Evolutionary conservation across 441 rosid species (phyloP).

Genomic region (Euphorbia celastroides): DNA sequence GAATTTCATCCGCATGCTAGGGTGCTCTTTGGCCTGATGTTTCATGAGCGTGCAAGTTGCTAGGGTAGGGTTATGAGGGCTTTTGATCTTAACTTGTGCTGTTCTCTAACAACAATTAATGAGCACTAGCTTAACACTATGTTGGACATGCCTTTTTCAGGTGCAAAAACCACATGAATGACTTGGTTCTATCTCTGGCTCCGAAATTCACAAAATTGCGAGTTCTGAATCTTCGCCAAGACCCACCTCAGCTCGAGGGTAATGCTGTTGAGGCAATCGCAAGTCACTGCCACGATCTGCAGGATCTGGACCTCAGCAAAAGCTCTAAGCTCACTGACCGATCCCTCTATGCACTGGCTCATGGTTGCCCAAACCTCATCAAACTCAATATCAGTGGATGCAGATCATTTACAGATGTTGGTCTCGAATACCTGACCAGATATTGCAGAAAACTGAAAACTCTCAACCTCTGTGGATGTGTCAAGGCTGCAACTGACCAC

Average conservation of each 20-base stretch:
- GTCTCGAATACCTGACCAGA: conserved; percentile 49
- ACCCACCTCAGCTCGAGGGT: conserved; percentile 80
- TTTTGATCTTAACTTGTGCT: background rate
- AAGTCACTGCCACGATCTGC: conserved; percentile 65
- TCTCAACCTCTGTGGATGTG: conserved; percentile 90
- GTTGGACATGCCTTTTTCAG: conserved; percentile 28
- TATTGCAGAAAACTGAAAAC: conserved; percentile 57
- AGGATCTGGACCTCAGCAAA: conserved; percentile 88
- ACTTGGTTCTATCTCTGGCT: conserved; percentile 69
- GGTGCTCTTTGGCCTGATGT: too few relatives aligned
- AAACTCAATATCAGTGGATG: conserved; percentile 95
- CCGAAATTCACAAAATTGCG: conserved; percentile 74
- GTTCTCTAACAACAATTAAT: background rate
- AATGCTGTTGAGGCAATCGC: conserved; percentile 74
- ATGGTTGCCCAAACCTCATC: conserved; percentile 70
- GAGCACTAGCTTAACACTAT: background rate
- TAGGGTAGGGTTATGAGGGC: background rate
- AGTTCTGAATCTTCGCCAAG: conserved; percentile 69
- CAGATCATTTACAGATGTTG: conserved; percentile 57
- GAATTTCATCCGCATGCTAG: too few relatives aligned
- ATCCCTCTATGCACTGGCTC: conserved; percentile 68
- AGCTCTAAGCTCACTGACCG: conserved; percentile 77
- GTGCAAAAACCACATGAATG: conserved; percentile 81
- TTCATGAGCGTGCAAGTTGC: too few relatives aligned
- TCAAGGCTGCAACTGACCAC: conserved; percentile 63